Evolutionary conservation across 345 rosid species (phyloP).

Genomic region (Brassica rapa): DNA sequence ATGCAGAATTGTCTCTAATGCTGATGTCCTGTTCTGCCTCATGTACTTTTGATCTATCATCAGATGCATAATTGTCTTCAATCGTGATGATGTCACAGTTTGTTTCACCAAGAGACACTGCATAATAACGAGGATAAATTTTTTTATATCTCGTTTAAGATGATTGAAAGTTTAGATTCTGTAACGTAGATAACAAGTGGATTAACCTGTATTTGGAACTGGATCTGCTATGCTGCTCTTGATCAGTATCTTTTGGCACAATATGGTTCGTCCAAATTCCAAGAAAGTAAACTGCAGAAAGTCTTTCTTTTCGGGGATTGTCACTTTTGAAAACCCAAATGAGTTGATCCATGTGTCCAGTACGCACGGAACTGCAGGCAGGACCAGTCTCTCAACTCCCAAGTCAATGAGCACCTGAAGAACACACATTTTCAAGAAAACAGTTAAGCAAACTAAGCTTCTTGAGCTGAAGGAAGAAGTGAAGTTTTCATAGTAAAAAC

Average conservation of each 20-base stretch:
- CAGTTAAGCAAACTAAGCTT: background rate
- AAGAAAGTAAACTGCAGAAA: slow-evolving; percentile 58
- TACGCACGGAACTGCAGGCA: slow-evolving; percentile 73
- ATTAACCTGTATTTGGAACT: slow-evolving; percentile 38
- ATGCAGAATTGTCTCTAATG: background rate
- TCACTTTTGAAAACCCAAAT: slow-evolving; percentile 73
- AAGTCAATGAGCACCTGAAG: slow-evolving; percentile 57
- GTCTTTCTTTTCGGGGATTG: slow-evolving; percentile 49
- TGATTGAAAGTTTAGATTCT: background rate
- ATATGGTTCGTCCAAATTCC: slow-evolving; percentile 67
- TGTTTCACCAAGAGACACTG: slow-evolving; percentile 42
- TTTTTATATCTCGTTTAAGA: slow-evolving; percentile 9
- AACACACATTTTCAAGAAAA: slow-evolving; percentile 13
- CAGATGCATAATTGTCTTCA: slow-evolving; percentile 37
- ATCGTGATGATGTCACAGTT: slow-evolving; percentile 25
- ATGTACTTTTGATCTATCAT: slow-evolving; percentile 47
- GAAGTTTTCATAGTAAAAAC: slow-evolving; percentile 20
- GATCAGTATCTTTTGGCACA: slow-evolving; percentile 63
- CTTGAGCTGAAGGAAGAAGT: slow-evolving; percentile 13
- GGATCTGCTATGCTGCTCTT: slow-evolving; percentile 35
- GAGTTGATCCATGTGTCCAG: slow-evolving; percentile 69
- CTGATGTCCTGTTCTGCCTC: slow-evolving; percentile 20
- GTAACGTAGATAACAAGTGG: background rate
- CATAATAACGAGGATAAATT: slow-evolving; percentile 7
- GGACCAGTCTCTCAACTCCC: slow-evolving; percentile 72